Percentiles rank a stretch among this genome's conserved stretches.
Conservation (phyloP, 805 yeast species). For the Wickerhamiella siamensis region DNA sequence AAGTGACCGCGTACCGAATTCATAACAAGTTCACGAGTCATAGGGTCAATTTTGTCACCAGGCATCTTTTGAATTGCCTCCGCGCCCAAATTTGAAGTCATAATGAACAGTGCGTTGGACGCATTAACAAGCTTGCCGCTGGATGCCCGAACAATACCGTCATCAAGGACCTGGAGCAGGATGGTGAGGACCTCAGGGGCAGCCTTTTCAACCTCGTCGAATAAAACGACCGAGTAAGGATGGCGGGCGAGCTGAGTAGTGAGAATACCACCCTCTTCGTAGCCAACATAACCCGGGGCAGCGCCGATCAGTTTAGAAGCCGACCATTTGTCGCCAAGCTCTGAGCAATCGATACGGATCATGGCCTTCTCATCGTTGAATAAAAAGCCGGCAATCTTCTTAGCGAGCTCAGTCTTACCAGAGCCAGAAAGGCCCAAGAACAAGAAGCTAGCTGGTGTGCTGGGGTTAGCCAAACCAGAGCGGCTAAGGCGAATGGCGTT, state of each 20-base stretch:
- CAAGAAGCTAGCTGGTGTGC: slow-evolving; percentile 90
- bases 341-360: slow-evolving; percentile 96
- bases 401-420: slow-evolving; percentile 96
- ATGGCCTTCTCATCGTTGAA: slow-evolving; percentile 94
- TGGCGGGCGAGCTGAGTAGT: slow-evolving; percentile 83
- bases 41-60: slow-evolving; percentile 41
- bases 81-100: slow-evolving; percentile 97
- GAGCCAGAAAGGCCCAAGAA: slow-evolving; percentile 94
- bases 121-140: slow-evolving; percentile 90
- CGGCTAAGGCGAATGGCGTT: slow-evolving; percentile 87
- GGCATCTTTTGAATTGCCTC: slow-evolving; percentile 63
- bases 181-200: slow-evolving; percentile 95
- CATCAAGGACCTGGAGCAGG: slow-evolving; percentile 82
- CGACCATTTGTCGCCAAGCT: slow-evolving; percentile 86
- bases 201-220: slow-evolving; percentile 97
- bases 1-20: slow-evolving; percentile 72
- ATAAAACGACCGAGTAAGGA: slow-evolving; percentile 90
- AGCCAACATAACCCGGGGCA: slow-evolving; percentile 94
- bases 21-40: slow-evolving; percentile 69
- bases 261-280: slow-evolving; percentile 92
- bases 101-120: slow-evolving; percentile 78
- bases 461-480: slow-evolving; percentile 90
- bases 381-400: slow-evolving; percentile 88
- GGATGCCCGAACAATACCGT: slow-evolving; percentile 89
- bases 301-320: slow-evolving; percentile 92